Evolutionary conservation across 805 yeast species (phyloP).

Genomic region (Sungouiozyma ichnusensis): DNA sequence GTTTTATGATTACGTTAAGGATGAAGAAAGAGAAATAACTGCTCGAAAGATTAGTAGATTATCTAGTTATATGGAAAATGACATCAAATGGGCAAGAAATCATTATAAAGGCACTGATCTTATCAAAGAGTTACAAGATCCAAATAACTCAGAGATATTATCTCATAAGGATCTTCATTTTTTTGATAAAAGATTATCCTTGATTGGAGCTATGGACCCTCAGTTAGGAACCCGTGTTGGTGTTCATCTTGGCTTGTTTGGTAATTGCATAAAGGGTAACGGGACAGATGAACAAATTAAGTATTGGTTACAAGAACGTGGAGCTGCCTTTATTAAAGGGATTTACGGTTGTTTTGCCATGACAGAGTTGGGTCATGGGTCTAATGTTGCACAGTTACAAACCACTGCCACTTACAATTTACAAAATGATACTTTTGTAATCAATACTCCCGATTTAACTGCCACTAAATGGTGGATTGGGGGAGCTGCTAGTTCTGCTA

Average conservation of each 20-base stretch:
- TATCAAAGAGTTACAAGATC: constrained; percentile 17
- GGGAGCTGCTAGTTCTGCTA: constrained; percentile 92
- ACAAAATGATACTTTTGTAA: constrained; percentile 52
- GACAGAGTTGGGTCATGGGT: constrained; percentile 92
- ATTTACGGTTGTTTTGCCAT: constrained; percentile 83
- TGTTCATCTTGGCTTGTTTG: constrained; percentile 78
- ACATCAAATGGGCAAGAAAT: constrained; percentile 19
- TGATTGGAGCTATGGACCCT: constrained; percentile 64
- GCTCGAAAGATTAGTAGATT: constrained; percentile 53
- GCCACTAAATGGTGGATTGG: constrained; percentile 99
- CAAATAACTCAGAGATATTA: constrained; percentile 9
- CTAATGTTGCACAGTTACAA: constrained; percentile 86
- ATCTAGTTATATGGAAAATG: constrained; percentile 47
- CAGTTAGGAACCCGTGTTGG: constrained; percentile 74
- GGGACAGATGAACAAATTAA: constrained; percentile 77
- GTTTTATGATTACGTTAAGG: constrained; percentile 49
- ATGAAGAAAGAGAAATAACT: constrained; percentile 47
- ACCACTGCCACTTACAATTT: constrained; percentile 80
- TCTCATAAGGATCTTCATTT: constrained; percentile 21
- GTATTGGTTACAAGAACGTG: constrained; percentile 71
- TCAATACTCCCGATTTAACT: constrained; percentile 81
- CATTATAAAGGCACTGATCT: constrained; percentile 17
- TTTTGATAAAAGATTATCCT: constrained; percentile 49
- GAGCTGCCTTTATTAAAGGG: constrained; percentile 47
- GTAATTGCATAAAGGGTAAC: constrained; percentile 72